Evolutionary conservation across 2,329 filamentous ascomycete species (phyloP), one percentile per base, ranked within the genome.

Genomic region (Parasarocladium wereldwijsianum): DNA sequence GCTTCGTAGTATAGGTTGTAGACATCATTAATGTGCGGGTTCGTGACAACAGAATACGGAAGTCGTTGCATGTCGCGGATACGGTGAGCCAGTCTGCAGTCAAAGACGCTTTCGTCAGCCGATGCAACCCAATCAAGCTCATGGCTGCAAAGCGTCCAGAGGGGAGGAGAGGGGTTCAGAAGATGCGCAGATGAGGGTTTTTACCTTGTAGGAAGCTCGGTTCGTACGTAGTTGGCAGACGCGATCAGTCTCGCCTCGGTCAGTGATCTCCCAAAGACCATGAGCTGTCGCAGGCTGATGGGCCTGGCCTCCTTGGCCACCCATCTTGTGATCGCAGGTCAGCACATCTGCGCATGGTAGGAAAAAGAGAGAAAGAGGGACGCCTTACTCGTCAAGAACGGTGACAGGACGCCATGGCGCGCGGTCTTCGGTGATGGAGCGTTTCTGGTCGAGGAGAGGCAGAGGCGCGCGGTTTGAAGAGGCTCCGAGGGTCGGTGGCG

Each of bases 1-100:
- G 90, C 87, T 40, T 76, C 76, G 57, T 94, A 93, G 61, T 98
- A 98, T 6, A 94, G 67, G 50, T 96, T 84, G 57, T 98, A 98
- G 19, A 96, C 90, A 40, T 92, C 76, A 48, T 81, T 84, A 38
- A 98, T 81, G 52, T 98, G 84, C 6, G 74, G 74, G 45, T 98
- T 98, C n/a, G 82, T 86, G 27, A 96, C 83, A 32, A 96, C 87
- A 21, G 90, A 82, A 49, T 93, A 98, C 12, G 90, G 90, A 23
- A 98, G 65, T 38, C 82, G 86, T 54, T 98, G 90, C 71, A 98
- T 96, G 51, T 98, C 87, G 35, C 92, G 83, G 38, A 98, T 76
- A 19, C 90, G 81, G 55, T 98, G 90, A 12, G 87, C 84, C 41
- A 96, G 72, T 42, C 84, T 87, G 40, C 29, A n/a, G n/a, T n/a